phyloP scores from a whole-genome alignment of 768 basidiomycete genomes.

The Pleurotus giganteus region DNA sequence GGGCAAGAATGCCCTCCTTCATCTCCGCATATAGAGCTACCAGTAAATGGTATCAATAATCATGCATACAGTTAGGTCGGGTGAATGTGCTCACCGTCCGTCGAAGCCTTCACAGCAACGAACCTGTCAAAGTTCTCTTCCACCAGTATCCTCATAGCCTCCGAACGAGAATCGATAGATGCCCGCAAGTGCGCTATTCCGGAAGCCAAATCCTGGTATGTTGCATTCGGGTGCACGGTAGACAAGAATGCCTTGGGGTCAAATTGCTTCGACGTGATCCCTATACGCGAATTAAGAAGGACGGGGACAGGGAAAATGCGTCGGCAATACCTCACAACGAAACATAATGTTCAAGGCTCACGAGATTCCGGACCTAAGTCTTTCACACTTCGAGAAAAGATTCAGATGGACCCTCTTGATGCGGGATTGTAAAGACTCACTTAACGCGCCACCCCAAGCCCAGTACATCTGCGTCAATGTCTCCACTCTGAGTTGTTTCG shows the following conservation, averaged over 20 bases:
- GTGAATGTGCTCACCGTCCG: constrained; percentile 92
- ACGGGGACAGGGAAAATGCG: no score
- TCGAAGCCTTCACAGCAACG: constrained; percentile 94
- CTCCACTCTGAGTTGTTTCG: constrained; percentile 51
- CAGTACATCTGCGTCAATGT: constrained; percentile 72
- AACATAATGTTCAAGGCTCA: constrained; percentile 34
- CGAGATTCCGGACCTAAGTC: constrained; percentile 79
- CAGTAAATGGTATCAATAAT: neutral
- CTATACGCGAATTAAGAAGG: constrained; percentile 23
- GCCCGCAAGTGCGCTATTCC: constrained; percentile 74
- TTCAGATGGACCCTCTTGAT: constrained; percentile 11
- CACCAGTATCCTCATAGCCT: constrained; percentile 92
- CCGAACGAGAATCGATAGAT: constrained; percentile 87
- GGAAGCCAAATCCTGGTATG: constrained; percentile 83
- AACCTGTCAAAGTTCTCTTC: constrained; percentile 99
- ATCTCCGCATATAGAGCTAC: constrained; percentile 89
- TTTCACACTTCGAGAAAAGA: constrained; percentile 41
- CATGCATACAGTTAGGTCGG: no score
- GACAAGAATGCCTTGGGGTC: constrained; percentile 94
- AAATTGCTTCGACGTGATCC: constrained; percentile 90
- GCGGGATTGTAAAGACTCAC: constrained; percentile 36
- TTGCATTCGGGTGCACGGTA: constrained; percentile 89
- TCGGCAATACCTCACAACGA: neutral
- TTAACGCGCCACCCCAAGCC: constrained; percentile 68
- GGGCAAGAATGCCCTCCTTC: constrained; percentile 81